Evolutionary conservation across 768 basidiomycete species (phyloP), one percentile per base, ranked within the genome.

Genomic region (Phylloporus arenicola): DNA sequence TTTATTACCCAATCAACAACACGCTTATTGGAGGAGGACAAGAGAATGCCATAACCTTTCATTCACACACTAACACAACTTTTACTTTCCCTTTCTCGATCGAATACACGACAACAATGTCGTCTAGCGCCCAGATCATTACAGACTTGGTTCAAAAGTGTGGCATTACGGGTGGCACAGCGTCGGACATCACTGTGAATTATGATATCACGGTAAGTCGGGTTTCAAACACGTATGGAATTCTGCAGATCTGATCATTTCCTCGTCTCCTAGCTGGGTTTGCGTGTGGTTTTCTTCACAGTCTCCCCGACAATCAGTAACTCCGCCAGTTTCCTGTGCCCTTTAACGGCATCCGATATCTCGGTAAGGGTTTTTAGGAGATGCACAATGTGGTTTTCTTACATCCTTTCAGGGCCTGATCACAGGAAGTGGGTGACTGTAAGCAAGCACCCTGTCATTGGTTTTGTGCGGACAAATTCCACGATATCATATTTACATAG

Each of bases 61-160:
- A 74, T 10, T 72, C 86, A 12, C 70, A 81, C 56, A 60, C 75
- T 3, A 71, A 74, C 54, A 86, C 80, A 5, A 82, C 79, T 54
- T 80, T 89, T 70, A 83, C 81, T 0, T 87, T 92, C 72, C 89
- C 89, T 2, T 86, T 92, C 68, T 57, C 75, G 6, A 71, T 92
- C 38, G 68, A 71, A 39, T 92, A 90, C 70, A 77, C 76, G 33
- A 70, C 72, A 22, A 60, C 75, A 0, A 59, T 70, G 38, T 78
- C 88, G 51, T 82, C 87, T 9, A 71, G 70, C 34, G 63, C 68
- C 29, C 46, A 50, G 6, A 79, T 91, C 19, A 70, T 92, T n/a
- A 29, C 65, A 10, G 85, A 90, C 61, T 57, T 92, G 22, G 78
- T 75, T 2, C 56, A 57, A 9, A 86, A 82, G 57, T 92, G 89